Base-by-base conservation (phyloP, 768 basidiomycete genomes). In the Russula brevipes region DNA sequence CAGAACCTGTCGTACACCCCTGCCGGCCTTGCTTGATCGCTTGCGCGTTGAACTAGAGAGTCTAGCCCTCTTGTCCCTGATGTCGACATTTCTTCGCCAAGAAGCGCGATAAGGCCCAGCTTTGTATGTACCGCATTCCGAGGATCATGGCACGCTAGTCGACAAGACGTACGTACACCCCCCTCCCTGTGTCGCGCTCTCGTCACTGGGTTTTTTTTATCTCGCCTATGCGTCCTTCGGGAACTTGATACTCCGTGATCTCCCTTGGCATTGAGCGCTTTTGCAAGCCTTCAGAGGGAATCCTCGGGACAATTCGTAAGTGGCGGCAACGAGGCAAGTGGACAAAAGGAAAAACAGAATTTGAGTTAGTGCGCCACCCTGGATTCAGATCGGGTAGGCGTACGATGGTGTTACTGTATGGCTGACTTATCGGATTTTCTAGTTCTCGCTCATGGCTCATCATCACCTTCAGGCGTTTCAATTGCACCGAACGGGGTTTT, bases 101-200 rank as follows among this genome's bases (percentile, higher is more conserved):
- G 44, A 60, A 54, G 24, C 44, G 60, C 52, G 46, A 61, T 61
- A 61, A 54, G 53, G 33, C 8, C 17, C 17, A 42, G 19, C n/a
- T 19, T 35, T 19, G 24, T 11, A 17, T 19, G 36, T 39, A 38
- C 57, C 47, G 30, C 36, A 11, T 49, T 4, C 45, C 58, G 58
- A 59, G 58, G 58, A 51, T 59, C 50, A 31, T 52, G 33, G 24
- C 54, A n/a, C 30, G 12, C 41, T 31, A 35, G 14, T 36, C 5
- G 24, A 33, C 6, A 9, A 17, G 33, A 5, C 16, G 17, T 54
- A 36, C 52, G 19, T 54, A 53, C 35, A 9, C 16, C 4, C 52
- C 24, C 24, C 24, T 24, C 24, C 24, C 24, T 24, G 17, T 24
- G 4, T 12, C 52, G 36, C 52, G 2, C 52, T 19, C 19, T 53